Conservation (phyloP, 2,329 filamentous ascomycete species). For the Elsinoe necatrix region DNA sequence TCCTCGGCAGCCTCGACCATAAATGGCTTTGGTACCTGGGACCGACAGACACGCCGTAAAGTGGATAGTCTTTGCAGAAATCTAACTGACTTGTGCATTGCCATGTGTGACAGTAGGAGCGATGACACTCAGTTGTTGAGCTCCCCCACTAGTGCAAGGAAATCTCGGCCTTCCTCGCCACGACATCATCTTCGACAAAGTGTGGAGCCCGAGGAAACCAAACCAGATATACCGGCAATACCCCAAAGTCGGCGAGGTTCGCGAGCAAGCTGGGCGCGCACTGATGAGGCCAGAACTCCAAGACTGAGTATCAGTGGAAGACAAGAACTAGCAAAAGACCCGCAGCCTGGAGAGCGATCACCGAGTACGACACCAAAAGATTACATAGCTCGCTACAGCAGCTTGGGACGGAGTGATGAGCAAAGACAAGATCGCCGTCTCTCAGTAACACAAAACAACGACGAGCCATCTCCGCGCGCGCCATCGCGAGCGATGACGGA, state of each 20-base stretch:
- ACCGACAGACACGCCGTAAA: slow-evolving; percentile 80
- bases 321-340: neutral
- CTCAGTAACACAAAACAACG: slow-evolving; percentile 24
- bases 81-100: slow-evolving; percentile 84
- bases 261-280: neutral
- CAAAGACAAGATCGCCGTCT: slow-evolving; percentile 20
- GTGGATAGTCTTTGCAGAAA: slow-evolving; percentile 88
- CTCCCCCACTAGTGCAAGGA: neutral
- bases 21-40: slow-evolving; percentile 55
- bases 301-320: slow-evolving; percentile 11
- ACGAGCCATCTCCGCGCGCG: slow-evolving; percentile 33
- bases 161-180: slow-evolving; percentile 6
- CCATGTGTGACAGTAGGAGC: slow-evolving; percentile 44
- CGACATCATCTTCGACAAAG: neutral
- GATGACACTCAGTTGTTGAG: slow-evolving; percentile 6
- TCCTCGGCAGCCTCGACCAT: slow-evolving; percentile 59
- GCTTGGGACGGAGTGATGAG: slow-evolving; percentile 24
- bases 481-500: slow-evolving; percentile 44
- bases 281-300: neutral
- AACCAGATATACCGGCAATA: neutral
- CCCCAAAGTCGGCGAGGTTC: slow-evolving; percentile 6
- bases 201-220: neutral
- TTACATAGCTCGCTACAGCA: slow-evolving; percentile 21
- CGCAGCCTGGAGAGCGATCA: neutral
- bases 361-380: slow-evolving; percentile 15